Evolutionary conservation across 2,329 filamentous ascomycete genomes (phyloP), one percentile per base, ranked within the genome.

Genomic region (Botrytis byssoidea): DNA sequence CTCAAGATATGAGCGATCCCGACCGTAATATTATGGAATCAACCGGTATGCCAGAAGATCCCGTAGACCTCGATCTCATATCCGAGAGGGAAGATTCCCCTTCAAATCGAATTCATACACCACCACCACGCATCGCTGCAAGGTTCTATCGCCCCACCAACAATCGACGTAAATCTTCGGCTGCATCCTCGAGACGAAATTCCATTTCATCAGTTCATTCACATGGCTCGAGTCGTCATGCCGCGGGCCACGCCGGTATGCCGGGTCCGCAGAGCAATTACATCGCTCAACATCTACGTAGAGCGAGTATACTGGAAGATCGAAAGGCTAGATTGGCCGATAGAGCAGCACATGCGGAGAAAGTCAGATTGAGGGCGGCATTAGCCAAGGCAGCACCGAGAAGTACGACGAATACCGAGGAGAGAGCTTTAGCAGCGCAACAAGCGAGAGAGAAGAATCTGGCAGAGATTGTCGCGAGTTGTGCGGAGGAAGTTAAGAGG

Each of bases 401-500:
- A 32, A 89, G 91, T 77, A 88, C 84, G 46, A 89, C 88, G 3
- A 86, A 90, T 72, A 92, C 90, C 63, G 93, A 95, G 81, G 92
- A 95, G 82, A 87, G 91, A 69, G 92, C 93, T 5, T 83, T 94
- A 74, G 93, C 93, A 9, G 93, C 93, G 8, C 90, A 94, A 75
- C 88, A 93, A 76, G 91, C 93, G 1, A 88, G 93, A 74, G 92
- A 95, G 83, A 92, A 92, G 78, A 93, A 95, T 78, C 83, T 96
- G 29, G 93, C 92, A 14, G 93, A 95, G 81, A 94, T 95, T 61
- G 92, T 93, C 6, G 92, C 93, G 67, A 88, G 89, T 74, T 95
- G 93, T 80, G 93, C 93, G 32, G 93, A 94, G 82, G 93, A 96
- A 81, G 93, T 96, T 25, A 90, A 92, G 80, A 88, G 92, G 76